phyloP scores from a whole-genome alignment of 306 rosid species.

The Senna tora region DNA sequence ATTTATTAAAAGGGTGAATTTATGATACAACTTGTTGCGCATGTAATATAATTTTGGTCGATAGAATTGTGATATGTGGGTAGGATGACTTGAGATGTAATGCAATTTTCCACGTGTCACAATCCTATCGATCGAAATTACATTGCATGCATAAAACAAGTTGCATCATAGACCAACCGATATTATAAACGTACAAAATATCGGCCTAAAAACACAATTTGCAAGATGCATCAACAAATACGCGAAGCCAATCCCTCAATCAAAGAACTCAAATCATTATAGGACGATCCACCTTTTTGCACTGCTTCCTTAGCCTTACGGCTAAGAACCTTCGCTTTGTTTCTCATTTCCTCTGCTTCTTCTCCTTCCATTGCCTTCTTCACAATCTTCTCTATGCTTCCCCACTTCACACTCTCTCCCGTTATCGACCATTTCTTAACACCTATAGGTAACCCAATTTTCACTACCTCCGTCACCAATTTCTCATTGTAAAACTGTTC shows the following conservation, averaged over 20 bases:
- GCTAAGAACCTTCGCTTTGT: neutral
- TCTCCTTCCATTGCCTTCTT: neutral
- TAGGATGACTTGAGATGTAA: too few relatives aligned
- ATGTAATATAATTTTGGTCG: too few relatives aligned
- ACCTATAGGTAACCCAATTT: neutral
- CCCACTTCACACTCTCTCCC: neutral
- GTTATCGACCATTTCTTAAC: neutral
- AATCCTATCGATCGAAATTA: too few relatives aligned
- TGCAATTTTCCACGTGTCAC: too few relatives aligned
- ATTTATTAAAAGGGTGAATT: too few relatives aligned
- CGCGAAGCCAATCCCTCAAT: conserved; percentile 30
- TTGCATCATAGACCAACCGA: too few relatives aligned
- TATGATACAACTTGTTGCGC: too few relatives aligned
- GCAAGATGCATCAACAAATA: too few relatives aligned
- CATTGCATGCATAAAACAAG: too few relatives aligned
- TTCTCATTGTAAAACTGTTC: conserved; percentile 10
- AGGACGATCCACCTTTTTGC: neutral
- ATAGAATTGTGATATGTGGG: too few relatives aligned
- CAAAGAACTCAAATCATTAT: neutral
- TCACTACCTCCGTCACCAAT: neutral
- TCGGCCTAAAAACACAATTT: too few relatives aligned
- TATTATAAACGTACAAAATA: too few relatives aligned
- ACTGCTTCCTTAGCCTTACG: neutral
- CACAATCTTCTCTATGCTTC: neutral
- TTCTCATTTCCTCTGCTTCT: neutral